Evolutionary conservation across 2,329 filamentous ascomycete species (phyloP).

Genomic region (Orbilia javanica): DNA sequence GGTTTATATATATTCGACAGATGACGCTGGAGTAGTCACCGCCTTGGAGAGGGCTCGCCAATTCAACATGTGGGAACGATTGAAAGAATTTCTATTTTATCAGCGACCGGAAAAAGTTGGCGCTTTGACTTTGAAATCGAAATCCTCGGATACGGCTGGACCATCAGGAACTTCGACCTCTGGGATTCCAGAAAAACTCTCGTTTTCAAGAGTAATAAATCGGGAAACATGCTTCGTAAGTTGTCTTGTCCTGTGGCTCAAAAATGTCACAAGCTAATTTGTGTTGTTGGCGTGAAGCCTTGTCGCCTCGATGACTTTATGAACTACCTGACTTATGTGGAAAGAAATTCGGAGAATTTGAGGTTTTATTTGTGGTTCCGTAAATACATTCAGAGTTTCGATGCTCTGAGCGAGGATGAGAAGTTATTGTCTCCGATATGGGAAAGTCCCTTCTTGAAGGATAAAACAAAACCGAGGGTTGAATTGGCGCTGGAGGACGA

Average conservation of each 20-base stretch:
- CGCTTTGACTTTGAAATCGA: constrained; percentile 33
- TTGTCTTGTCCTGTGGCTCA: constrained; percentile 58
- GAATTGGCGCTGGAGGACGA: not conserved
- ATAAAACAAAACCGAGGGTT: not conserved
- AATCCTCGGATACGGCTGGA: constrained; percentile 18
- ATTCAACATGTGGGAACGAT: constrained; percentile 26
- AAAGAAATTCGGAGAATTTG: constrained; percentile 82
- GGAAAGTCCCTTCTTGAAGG: constrained; percentile 62
- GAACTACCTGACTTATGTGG: constrained; percentile 85
- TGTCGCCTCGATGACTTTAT: constrained; percentile 85
- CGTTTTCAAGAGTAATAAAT: constrained; percentile 80
- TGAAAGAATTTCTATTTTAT: constrained; percentile 46
- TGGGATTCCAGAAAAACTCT: constrained; percentile 78
- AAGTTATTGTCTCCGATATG: constrained; percentile 66
- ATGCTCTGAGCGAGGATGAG: constrained; percentile 69
- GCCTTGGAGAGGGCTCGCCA: not conserved
- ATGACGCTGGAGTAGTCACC: constrained; percentile 2
- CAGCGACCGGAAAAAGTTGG: constrained; percentile 41
- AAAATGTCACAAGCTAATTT: constrained; percentile 30
- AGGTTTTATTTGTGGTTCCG: constrained; percentile 80
- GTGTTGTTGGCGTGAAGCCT: constrained; percentile 70
- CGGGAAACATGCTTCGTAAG: constrained; percentile 82
- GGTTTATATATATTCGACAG: not conserved
- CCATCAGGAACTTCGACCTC: constrained; percentile 60
- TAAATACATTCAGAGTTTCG: constrained; percentile 74